These are phyloP conservation scores for Ustilago loliicola DNA, from an alignment of 1,284 basidiomycete species.

Conservation along the genomic window DNA sequence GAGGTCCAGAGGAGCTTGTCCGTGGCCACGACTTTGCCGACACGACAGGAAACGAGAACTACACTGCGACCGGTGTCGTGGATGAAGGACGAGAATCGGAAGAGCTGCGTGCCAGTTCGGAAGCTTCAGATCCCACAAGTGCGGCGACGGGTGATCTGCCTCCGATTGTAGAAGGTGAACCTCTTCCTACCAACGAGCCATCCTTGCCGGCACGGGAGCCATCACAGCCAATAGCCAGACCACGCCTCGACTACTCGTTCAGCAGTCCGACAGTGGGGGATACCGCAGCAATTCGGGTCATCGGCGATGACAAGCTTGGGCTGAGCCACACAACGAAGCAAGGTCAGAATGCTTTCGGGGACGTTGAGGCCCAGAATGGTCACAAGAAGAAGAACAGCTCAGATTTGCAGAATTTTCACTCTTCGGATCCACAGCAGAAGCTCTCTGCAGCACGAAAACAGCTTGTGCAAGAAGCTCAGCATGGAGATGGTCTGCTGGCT, in stretches of 20 bases:
- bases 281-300: neutral
- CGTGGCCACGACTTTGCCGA: constrained; percentile 22
- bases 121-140: constrained; percentile 6
- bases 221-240: neutral
- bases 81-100: neutral
- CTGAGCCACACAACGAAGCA: neutral
- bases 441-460: constrained; percentile 20
- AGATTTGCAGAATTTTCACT: neutral
- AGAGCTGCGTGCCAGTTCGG: constrained; percentile 10
- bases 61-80: neutral
- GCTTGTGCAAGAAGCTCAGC: constrained; percentile 21
- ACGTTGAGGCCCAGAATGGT: neutral
- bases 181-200: constrained; percentile 4
- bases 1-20: constrained; percentile 6
- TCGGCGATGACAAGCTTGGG: neutral
- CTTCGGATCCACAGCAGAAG: constrained; percentile 12
- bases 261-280: constrained; percentile 24
- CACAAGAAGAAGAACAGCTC: neutral
- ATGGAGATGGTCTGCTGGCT: constrained; percentile 12
- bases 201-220: neutral
- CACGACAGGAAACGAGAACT: neutral
- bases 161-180: constrained; percentile 23
- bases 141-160: constrained; percentile 7
- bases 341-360: neutral
- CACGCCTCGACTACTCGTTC: constrained; percentile 20